Conservation (phyloP, 805 yeast genomes). For the Kregervanrija fluxuum region DNA sequence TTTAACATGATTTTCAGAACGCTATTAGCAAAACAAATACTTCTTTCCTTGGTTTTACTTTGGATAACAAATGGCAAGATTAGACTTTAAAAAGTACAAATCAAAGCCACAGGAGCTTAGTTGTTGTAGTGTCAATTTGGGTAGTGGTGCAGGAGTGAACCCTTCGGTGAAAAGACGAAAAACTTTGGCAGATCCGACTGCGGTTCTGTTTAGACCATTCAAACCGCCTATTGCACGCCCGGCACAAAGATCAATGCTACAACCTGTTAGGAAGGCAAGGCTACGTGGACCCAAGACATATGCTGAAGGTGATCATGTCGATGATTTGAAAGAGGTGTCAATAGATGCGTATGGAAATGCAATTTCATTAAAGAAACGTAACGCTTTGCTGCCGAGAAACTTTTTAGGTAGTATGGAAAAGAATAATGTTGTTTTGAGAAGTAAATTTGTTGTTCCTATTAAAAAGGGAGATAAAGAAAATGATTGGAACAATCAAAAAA, state of each 20-base stretch:
- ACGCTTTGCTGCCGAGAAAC: constrained; percentile 57
- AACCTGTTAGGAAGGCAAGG: constrained; percentile 20
- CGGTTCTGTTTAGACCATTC: constrained; percentile 58
- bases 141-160: constrained; percentile 67
- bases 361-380: constrained; percentile 32
- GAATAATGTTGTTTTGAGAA: constrained; percentile 34
- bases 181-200: constrained; percentile 43
- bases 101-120: constrained; percentile 11
- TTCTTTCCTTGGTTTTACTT: too few species aligned
- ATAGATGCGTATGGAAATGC: constrained; percentile 17
- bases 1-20: background rate
- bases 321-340: constrained; percentile 23
- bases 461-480: constrained; percentile 31
- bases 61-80: background rate
- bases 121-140: constrained; percentile 35
- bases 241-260: constrained; percentile 13
- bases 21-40: too few species aligned
- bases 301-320: constrained; percentile 30
- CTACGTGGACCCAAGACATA: constrained; percentile 33
- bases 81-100: constrained; percentile 11
- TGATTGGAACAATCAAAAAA: constrained; percentile 26
- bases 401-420: constrained; percentile 33
- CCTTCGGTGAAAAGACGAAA: constrained; percentile 49
- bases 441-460: constrained; percentile 59
- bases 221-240: constrained; percentile 45